phyloP scores from a whole-genome alignment of 2,329 filamentous ascomycete species.

The Fusarium nanum region DNA sequence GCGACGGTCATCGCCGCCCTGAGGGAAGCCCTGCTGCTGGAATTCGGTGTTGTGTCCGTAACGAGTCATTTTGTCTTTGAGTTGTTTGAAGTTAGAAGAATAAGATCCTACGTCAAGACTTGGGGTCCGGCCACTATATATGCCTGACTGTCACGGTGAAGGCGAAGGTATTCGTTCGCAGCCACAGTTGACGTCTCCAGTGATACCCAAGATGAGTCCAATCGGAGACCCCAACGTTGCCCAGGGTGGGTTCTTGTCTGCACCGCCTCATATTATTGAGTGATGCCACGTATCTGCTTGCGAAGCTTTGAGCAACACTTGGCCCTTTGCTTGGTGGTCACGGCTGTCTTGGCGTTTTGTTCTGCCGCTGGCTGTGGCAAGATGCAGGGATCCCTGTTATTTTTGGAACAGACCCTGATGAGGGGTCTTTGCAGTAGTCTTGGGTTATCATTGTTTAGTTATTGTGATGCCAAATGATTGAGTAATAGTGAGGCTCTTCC shows the following conservation, averaged over 20 bases:
- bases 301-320: constrained; percentile 12
- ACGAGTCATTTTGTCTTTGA: constrained; percentile 13
- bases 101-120: neutral
- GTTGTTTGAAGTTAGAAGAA: neutral
- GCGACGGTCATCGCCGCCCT: constrained; percentile 13
- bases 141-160: neutral
- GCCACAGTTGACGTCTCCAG: constrained; percentile 22
- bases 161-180: neutral
- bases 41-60: constrained; percentile 26
- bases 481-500: neutral
- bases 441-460: neutral
- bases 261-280: constrained; percentile 23
- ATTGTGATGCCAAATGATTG: neutral
- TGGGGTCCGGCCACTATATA: constrained; percentile 15
- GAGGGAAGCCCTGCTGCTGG: constrained; percentile 14
- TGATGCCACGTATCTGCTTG: constrained; percentile 31
- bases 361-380: constrained; percentile 9
- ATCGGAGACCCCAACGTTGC: constrained; percentile 2
- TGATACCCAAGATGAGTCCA: constrained; percentile 2
- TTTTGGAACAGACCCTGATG: constrained; percentile 25
- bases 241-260: constrained; percentile 10
- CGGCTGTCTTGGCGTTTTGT: constrained; percentile 20
- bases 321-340: neutral
- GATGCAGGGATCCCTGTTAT: constrained; percentile 15
- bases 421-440: neutral